Conservation (phyloP, 2,329 filamentous ascomycete genomes). For the Hypoxylon sp. region DNA sequence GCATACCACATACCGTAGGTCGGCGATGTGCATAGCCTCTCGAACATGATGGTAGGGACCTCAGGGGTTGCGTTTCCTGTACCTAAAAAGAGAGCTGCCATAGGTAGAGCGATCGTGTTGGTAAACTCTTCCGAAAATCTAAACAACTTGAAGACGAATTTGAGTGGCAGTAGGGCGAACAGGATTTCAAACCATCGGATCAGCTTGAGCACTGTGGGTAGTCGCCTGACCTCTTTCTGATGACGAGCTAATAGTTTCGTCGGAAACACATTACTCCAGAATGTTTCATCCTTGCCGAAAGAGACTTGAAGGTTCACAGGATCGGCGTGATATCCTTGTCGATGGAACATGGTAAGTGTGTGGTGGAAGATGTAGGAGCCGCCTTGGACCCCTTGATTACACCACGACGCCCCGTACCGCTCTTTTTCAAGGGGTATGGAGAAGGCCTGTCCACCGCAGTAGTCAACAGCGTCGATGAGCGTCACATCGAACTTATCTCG, state of each 20-base stretch:
- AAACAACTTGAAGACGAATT: conserved; percentile 49
- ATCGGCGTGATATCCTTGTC: conserved; percentile 65
- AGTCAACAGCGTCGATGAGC: conserved; percentile 66
- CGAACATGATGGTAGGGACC: conserved; percentile 51
- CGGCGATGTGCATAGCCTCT: conserved; percentile 54
- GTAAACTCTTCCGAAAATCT: conserved; percentile 51
- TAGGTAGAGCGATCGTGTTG: conserved; percentile 50
- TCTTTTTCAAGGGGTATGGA: conserved; percentile 70
- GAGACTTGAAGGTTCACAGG: conserved; percentile 67
- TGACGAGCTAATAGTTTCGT: conserved; percentile 64
- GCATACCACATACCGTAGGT: conserved; percentile 71
- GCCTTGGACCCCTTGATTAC: conserved; percentile 72
- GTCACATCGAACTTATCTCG: conserved; percentile 70
- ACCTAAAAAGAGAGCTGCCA: conserved; percentile 54
- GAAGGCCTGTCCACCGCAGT: conserved; percentile 72
- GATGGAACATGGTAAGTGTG: conserved; percentile 69
- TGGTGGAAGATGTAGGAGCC: conserved; percentile 70
- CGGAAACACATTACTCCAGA: conserved; percentile 69
- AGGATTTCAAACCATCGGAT: conserved; percentile 65
- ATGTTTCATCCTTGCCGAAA: conserved; percentile 66
- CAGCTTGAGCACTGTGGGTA: conserved; percentile 62
- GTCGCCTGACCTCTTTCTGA: conserved; percentile 61
- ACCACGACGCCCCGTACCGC: conserved; percentile 69
- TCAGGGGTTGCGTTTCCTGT: conserved; percentile 52
- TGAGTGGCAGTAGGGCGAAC: conserved; percentile 62